Evolutionary conservation across 2,329 filamentous ascomycete species (phyloP), one percentile per base, ranked within the genome.

Genomic region (Aspergillus alliaceus): DNA sequence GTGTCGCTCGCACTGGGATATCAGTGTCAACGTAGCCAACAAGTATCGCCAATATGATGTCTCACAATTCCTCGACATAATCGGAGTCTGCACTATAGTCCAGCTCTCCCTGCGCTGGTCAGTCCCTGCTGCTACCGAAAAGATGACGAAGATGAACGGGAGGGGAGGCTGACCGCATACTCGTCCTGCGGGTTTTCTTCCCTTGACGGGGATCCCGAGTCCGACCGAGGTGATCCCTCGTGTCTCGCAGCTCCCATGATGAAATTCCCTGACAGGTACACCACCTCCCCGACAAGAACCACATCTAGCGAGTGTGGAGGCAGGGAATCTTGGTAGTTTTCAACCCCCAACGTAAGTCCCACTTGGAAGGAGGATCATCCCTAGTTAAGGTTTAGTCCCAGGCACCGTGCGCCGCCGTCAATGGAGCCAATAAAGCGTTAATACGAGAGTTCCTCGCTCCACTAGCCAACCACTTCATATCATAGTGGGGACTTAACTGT

Each of bases 161-260:
- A 25, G n/a, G 25, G 27, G 7, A 12, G 29, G 32, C 44, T 2
- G 18, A 48, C 44, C 27, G 44, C 27, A 47, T 53, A 44, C 34
- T 32, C 42, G n/a, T 57, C 42, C 40, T 44, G 32, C 32, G 32
- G 39, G 22, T 44, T 40, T 27, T 47, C 37, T 34, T 46, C 67
- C 57, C 65, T 66, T 27, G 52, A 60, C 35, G 63, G 64, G 47
- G 67, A 66, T 31, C 62, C 66, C 34, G 49, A 63, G 53, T 64
- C 64, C 15, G 44, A 48, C 8, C 44, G 44, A 9, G 44, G 29
- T 2, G 44, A 48, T 15, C 29, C 20, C 11, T 48, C 27, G 18
- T 5, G 14, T 34, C 27, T 48, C 12, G 44, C 44, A 20, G 44
- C 44, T 34, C 44, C 44, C 44, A 48, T 48, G 18, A 27, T 48